Base-by-base conservation (phyloP, 768 basidiomycete genomes). In the Mrakia blollopis region DNA sequence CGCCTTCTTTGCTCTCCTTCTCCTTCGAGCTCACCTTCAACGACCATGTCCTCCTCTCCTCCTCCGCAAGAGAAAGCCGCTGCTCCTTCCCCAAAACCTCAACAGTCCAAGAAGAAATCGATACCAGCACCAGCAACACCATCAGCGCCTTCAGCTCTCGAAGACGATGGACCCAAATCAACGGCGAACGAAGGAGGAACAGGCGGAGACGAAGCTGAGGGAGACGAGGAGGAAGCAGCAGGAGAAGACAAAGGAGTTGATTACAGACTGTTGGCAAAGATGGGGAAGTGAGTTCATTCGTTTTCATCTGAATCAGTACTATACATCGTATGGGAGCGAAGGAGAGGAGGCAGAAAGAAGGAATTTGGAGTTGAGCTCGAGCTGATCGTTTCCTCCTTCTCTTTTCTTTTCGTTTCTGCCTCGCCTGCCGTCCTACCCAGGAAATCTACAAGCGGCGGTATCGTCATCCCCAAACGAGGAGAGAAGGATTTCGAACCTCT, bases 401-500 rank as follows among this genome's bases (percentile, higher is more conserved):
- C 16, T 21, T 10, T 13, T 32, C 65, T 13, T 30, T 14, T 13
- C 44, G 14, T 14, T 41, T n/a, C n/a, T n/a, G n/a, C 39, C 6
- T 41, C 39, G 39, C 39, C 39, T 11, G n/a, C 11, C 39, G 11
- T 41, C 39, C 11, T 41, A 6, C 21, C 52, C 25, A 47, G 47
- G 57, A 41, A 73, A 23, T 47, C 61, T 28, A 37, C 41, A 1
- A 41, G 52, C 25, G 16, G 37, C 18, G 13, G 69, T 74, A 37
- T 84, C 3, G 86, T 91, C 9, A 95, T 99, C 71, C 97, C 97
- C 9, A 95, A 92, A 83, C 89, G 97, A 37, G 97, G 97, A 2
- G 97, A 98, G 84, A 98, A 99, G 82, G 95, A 98, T 79, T 98
- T 94, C 80, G 96, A 98, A 82, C 97, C 97, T 1, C 86, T 80